Evolutionary conservation across 441 rosid genomes (phyloP).

Genomic region (Arabidopsis hybrid): DNA sequence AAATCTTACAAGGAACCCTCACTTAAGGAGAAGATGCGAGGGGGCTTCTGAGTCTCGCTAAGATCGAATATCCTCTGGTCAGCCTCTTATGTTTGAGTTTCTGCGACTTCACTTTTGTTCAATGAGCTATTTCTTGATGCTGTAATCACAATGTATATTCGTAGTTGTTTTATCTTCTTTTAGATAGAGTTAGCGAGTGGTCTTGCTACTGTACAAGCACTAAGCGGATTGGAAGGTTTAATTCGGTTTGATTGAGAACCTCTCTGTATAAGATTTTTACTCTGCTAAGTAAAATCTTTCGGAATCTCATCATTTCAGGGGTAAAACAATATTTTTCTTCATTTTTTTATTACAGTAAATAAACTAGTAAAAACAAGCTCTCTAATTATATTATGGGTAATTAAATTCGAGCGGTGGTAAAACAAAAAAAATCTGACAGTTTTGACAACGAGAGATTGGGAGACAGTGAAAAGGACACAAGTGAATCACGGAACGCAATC

Average conservation of each 20-base stretch:
- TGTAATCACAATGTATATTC: constrained; percentile 11
- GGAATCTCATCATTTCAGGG: background rate
- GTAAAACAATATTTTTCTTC: background rate
- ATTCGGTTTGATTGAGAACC: background rate
- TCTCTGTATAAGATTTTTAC: background rate
- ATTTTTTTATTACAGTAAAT: too few relatives aligned
- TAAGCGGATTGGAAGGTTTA: background rate
- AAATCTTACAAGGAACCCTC: constrained; percentile 66
- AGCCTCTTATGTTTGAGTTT: background rate
- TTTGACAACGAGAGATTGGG: background rate
- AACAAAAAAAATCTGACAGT: background rate
- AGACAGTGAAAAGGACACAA: constrained; percentile 21
- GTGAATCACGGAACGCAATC: constrained; percentile 15
- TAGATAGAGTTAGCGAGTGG: constrained; percentile 13
- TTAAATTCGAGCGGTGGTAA: background rate
- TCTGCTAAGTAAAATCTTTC: background rate
- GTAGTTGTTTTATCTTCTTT: background rate
- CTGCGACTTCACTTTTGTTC: background rate
- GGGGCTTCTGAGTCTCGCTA: constrained; percentile 32
- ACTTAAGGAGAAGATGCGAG: constrained; percentile 61
- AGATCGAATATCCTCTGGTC: background rate
- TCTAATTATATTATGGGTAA: background rate
- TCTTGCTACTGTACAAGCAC: background rate
- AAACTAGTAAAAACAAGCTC: too few relatives aligned
- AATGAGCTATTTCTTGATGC: background rate